phyloP scores from a whole-genome alignment of 2,329 filamentous ascomycete species.

The Trichophaea hybrida region DNA sequence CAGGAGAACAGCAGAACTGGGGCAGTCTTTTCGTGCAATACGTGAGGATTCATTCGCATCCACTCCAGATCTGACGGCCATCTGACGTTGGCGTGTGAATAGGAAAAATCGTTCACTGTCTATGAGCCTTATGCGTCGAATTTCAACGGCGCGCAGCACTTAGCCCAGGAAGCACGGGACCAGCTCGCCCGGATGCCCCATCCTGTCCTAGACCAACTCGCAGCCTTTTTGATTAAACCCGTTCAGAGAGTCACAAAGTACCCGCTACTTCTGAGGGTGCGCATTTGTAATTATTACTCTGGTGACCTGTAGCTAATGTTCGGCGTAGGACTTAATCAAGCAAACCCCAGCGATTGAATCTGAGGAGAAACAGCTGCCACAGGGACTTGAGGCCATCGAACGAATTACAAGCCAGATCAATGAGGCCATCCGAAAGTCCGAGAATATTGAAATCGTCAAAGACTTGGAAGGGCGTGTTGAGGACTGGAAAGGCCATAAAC shows the following conservation, averaged over 20 bases:
- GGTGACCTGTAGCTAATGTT: constrained; percentile 18
- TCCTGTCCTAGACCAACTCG: constrained; percentile 25
- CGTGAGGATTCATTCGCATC: constrained; percentile 30
- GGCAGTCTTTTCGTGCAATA: constrained; percentile 78
- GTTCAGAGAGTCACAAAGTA: constrained; percentile 95
- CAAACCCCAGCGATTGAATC: constrained; percentile 61
- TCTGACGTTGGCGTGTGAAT: neutral
- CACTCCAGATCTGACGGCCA: neutral
- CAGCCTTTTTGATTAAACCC: constrained; percentile 81
- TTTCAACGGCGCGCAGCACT: constrained; percentile 27
- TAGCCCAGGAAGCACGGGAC: constrained; percentile 24
- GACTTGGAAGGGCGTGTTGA: constrained; percentile 75
- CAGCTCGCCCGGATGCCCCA: constrained; percentile 24
- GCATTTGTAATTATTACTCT: neutral
- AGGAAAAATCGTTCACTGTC: constrained; percentile 53
- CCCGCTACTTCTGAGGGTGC: constrained; percentile 70
- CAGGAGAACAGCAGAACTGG: constrained; percentile 70
- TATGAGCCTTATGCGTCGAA: constrained; percentile 98
- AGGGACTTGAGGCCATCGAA: constrained; percentile 68
- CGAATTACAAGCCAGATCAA: constrained; percentile 74
- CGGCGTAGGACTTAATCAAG: constrained; percentile 62
- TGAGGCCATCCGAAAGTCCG: constrained; percentile 75
- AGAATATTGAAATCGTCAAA: constrained; percentile 66
- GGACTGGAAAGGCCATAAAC: constrained; percentile 88
- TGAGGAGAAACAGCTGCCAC: constrained; percentile 55